phyloP scores from a whole-genome alignment of 768 basidiomycete species.

The Ramaria sp. region DNA sequence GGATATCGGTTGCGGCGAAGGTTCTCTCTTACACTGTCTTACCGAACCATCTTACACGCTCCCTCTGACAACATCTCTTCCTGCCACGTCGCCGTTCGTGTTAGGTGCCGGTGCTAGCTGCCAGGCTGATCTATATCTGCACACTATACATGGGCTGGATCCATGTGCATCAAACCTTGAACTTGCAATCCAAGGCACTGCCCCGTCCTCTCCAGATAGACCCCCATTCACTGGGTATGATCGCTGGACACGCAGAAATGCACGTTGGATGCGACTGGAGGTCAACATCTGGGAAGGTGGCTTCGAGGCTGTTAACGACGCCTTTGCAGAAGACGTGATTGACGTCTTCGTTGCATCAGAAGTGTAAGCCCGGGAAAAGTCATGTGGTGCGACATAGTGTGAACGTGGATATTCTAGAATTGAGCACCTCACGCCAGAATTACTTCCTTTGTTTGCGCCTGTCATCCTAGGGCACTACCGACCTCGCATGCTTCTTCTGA shows the following conservation, averaged over 20 bases:
- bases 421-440: constrained; percentile 58
- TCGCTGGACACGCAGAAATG: constrained; percentile 13
- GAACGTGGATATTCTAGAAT: constrained; percentile 38
- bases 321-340: constrained; percentile 41
- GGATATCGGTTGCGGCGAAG: constrained; percentile 81
- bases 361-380: constrained; percentile 44
- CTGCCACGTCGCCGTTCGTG: constrained; percentile 6
- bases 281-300: constrained; percentile 69
- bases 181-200: constrained; percentile 39
- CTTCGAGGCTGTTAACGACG: constrained; percentile 53
- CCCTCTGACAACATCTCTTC: constrained; percentile 26
- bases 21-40: constrained; percentile 57
- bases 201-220: constrained; percentile 25
- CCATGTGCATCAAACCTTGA: constrained; percentile 42
- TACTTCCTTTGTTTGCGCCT: constrained; percentile 56
- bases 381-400: neutral
- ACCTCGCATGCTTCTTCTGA: constrained; percentile 63
- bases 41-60: constrained; percentile 70
- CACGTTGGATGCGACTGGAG: constrained; percentile 60
- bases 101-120: neutral
- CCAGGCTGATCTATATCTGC: constrained; percentile 40
- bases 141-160: constrained; percentile 60
- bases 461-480: constrained; percentile 69
- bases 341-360: constrained; percentile 70
- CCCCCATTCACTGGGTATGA: constrained; percentile 10